These are phyloP conservation scores for Fraxinus platypoda DNA, from an alignment of 305 asterid genomes.

Conservation along the genomic window DNA sequence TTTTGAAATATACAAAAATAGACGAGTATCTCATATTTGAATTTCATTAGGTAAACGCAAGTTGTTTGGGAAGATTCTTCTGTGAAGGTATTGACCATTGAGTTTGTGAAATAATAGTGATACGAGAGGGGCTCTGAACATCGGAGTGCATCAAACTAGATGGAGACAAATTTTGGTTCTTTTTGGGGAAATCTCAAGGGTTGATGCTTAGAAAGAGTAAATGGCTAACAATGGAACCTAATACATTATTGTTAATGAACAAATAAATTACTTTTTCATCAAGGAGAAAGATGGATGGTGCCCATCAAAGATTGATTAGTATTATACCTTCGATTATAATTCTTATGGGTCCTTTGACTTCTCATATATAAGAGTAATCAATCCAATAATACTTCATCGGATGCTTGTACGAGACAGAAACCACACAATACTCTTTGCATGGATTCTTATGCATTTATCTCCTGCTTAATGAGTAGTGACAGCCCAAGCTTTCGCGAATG, in stretches of 20 bases:
- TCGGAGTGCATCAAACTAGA: neutral
- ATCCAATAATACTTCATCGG: neutral
- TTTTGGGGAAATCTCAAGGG: neutral
- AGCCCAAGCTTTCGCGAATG: neutral
- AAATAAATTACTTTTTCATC: neutral
- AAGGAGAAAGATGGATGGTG: neutral
- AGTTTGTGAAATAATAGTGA: neutral
- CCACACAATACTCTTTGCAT: neutral
- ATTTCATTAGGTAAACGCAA: neutral
- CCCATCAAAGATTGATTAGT: neutral
- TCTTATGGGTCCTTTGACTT: neutral
- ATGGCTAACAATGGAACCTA: neutral
- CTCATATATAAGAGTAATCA: neutral
- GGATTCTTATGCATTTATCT: neutral
- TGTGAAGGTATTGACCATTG: neutral
- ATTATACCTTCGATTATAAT: neutral
- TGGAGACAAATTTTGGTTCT: neutral
- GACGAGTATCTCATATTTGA: neutral
- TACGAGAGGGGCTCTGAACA: neutral
- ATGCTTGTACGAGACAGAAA: neutral
- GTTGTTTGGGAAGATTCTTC: neutral
- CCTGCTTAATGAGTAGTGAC: neutral
- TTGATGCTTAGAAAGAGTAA: neutral
- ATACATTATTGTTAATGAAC: neutral
- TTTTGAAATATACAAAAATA: neutral